phyloP scores from a whole-genome alignment of 495 filamentous ascomycete genomes.

The Clohesyomyces aquaticus region DNA sequence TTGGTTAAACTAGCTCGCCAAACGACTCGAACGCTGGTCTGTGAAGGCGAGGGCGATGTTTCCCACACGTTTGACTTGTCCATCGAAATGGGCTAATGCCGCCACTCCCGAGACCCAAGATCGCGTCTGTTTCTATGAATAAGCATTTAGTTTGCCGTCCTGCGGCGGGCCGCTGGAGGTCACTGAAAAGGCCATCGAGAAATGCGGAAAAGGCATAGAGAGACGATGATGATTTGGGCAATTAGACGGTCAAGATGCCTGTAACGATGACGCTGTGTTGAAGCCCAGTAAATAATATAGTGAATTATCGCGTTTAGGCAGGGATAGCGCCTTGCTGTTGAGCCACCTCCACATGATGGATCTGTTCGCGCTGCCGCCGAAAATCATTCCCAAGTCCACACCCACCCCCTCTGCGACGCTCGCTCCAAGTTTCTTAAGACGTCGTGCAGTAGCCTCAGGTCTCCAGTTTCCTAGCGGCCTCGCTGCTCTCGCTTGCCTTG shows the following conservation, averaged over 20 bases:
- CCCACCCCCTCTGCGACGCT: background rate
- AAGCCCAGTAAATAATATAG: conserved; percentile 2
- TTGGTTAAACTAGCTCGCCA: background rate
- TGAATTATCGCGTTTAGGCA: conserved; percentile 10
- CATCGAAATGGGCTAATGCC: background rate
- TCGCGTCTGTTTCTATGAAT: conserved; percentile 27
- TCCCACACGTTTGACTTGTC: background rate
- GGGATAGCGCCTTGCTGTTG: conserved; percentile 25
- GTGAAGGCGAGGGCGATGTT: background rate
- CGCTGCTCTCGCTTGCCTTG: background rate
- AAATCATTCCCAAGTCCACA: conserved; percentile 2
- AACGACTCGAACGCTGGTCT: no score
- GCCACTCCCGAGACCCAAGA: conserved; percentile 24
- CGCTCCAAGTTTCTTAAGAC: background rate
- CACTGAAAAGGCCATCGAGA: background rate
- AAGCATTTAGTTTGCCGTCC: background rate
- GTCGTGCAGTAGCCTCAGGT: conserved; percentile 11
- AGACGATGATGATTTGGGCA: background rate
- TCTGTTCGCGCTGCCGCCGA: background rate
- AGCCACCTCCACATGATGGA: conserved; percentile 24
- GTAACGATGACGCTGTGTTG: conserved; percentile 12
- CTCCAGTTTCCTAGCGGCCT: background rate
- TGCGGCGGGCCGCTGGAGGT: background rate
- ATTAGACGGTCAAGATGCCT: background rate
- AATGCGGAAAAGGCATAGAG: background rate